phyloP scores from a whole-genome alignment of 805 yeast species.

The Starmerella asiatica region DNA sequence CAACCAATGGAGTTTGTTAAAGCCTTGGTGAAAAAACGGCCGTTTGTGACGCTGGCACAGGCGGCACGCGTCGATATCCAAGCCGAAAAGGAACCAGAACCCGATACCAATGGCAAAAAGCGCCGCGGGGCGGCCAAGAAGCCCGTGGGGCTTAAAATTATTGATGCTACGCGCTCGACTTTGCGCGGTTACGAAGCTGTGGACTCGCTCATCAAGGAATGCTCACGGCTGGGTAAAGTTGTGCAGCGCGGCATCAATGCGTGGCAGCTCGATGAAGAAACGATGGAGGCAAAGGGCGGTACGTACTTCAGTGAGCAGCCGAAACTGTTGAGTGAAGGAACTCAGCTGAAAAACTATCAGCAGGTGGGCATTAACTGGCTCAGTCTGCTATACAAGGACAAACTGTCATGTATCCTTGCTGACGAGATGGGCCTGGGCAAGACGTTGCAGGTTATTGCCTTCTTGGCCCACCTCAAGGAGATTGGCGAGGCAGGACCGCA shows the following conservation, averaged over 20 bases:
- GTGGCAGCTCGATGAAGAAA: constrained; percentile 81
- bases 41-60: constrained; percentile 46
- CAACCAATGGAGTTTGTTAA: constrained; percentile 56
- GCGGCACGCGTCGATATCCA: constrained; percentile 47
- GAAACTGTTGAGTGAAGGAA: constrained; percentile 42
- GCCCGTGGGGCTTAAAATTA: constrained; percentile 58
- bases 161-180: constrained; percentile 55
- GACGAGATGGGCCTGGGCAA: constrained; percentile 98
- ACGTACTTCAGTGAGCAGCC: constrained; percentile 57
- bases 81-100: constrained; percentile 21
- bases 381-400: constrained; percentile 57
- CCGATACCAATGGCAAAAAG: constrained; percentile 22
- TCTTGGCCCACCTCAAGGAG: constrained; percentile 71
- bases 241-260: constrained; percentile 59
- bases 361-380: constrained; percentile 97
- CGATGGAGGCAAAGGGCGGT: constrained; percentile 36
- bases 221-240: constrained; percentile 60
- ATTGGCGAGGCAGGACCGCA: constrained; percentile 65
- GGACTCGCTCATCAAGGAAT: constrained; percentile 73
- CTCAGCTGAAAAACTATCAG: constrained; percentile 74
- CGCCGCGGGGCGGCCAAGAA: constrained; percentile 35
- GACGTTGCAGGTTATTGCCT: constrained; percentile 90
- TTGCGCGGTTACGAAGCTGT: constrained; percentile 87
- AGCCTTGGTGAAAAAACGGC: constrained; percentile 50
- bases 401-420: constrained; percentile 83